Evolutionary conservation across 306 rosid species (phyloP).

Genomic region (Prunus salicina): DNA sequence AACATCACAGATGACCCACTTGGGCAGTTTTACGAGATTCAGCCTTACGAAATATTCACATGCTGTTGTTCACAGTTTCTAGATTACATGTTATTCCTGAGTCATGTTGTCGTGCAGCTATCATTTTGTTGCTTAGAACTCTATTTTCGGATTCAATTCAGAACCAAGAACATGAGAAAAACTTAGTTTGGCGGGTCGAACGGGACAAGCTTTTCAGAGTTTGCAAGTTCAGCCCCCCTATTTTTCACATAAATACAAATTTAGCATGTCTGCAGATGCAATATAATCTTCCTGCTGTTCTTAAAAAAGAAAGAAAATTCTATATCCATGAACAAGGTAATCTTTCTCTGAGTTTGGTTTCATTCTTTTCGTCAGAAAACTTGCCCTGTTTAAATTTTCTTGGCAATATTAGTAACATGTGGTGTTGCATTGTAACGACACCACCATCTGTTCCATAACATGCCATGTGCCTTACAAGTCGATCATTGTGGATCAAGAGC

Average conservation of each 20-base stretch:
- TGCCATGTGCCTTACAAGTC: not conserved
- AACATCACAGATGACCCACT: constrained; percentile 15
- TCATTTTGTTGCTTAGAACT: constrained; percentile 1
- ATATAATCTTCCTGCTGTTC: not conserved
- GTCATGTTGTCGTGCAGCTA: constrained; percentile 4
- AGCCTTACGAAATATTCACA: not conserved
- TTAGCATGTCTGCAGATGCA: not conserved
- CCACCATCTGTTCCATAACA: not conserved
- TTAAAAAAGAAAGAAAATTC: no score
- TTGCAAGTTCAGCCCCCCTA: constrained; percentile 11
- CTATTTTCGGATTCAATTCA: constrained; percentile 2
- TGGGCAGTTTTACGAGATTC: not conserved
- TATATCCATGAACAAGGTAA: not conserved
- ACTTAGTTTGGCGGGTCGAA: constrained; percentile 8
- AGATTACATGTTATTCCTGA: constrained; percentile 9
- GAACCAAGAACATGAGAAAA: constrained; percentile 9
- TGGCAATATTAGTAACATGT: not conserved
- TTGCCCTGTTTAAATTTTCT: not conserved
- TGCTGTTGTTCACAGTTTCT: not conserved
- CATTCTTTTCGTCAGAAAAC: not conserved
- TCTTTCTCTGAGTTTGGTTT: not conserved
- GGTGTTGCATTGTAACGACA: not conserved
- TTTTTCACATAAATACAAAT: constrained; percentile 2
- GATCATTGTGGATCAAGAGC: not conserved
- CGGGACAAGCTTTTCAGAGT: constrained; percentile 12